Evolutionary conservation across 768 basidiomycete genomes (phyloP).

Genomic region (Collybia nuda): DNA sequence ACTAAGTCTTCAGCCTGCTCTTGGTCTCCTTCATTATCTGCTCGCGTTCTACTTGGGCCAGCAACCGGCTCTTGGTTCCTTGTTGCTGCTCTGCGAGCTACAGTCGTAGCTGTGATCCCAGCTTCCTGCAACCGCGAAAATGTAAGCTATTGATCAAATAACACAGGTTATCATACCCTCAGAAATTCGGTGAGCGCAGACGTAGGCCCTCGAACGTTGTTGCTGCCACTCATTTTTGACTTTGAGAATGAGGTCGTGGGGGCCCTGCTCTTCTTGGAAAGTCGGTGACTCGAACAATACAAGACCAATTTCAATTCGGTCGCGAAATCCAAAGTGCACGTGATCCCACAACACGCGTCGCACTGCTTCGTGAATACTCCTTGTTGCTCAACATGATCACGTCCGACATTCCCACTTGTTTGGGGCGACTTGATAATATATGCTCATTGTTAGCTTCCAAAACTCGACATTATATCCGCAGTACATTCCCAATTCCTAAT

Average conservation of each 20-base stretch:
- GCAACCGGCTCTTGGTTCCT: conserved; percentile 36
- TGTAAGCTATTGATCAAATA: conserved; percentile 1
- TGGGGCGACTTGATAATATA: no score
- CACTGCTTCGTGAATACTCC: no score
- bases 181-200: conserved; percentile 85
- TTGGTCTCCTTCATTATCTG: conserved; percentile 6
- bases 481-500: no score
- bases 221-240: conserved; percentile 21
- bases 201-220: conserved; percentile 77
- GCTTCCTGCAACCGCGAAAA: conserved; percentile 30
- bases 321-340: no score
- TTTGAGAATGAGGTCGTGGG: background rate
- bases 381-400: no score
- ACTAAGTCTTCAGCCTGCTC: conserved; percentile 9
- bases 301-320: no score
- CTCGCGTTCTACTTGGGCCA: conserved; percentile 37
- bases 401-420: no score
- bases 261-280: no score
- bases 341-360: no score
- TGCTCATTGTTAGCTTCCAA: no score
- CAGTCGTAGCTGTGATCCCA: conserved; percentile 47
- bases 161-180: conserved; percentile 40
- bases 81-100: conserved; percentile 38
- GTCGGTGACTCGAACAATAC: no score
- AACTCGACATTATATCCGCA: no score